Evolutionary conservation across 441 rosid species (phyloP).

Genomic region (Isatis lusitanica): DNA sequence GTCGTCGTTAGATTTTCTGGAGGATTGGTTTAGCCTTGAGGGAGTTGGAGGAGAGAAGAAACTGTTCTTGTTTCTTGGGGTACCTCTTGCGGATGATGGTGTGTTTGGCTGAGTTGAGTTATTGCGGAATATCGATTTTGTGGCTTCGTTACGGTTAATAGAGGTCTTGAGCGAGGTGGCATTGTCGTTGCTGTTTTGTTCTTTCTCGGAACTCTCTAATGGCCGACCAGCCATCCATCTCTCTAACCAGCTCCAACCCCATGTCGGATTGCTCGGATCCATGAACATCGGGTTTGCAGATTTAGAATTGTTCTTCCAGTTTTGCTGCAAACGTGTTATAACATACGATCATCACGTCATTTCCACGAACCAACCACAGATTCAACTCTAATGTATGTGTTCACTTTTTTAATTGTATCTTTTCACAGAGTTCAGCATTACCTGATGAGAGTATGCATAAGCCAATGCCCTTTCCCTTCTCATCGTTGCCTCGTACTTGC

Average conservation of each 20-base stretch:
- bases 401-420: background rate
- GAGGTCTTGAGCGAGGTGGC: constrained; percentile 46
- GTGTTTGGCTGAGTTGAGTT: constrained; percentile 54
- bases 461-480: constrained; percentile 67
- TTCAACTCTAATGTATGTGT: background rate
- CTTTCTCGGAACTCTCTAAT: constrained; percentile 70
- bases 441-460: constrained; percentile 74
- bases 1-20: constrained; percentile 59
- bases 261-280: constrained; percentile 60
- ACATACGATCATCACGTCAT: background rate
- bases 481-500: constrained; percentile 63
- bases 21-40: constrained; percentile 47
- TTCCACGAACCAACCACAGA: constrained; percentile 9
- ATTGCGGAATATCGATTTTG: constrained; percentile 56
- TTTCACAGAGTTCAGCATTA: constrained; percentile 21
- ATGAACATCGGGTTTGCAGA: constrained; percentile 51
- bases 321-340: constrained; percentile 47
- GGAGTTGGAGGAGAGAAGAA: constrained; percentile 64
- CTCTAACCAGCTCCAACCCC: constrained; percentile 85
- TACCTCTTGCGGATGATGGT: constrained; percentile 58
- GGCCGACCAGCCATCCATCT: constrained; percentile 92
- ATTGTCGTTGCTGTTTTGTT: constrained; percentile 44
- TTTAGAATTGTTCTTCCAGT: constrained; percentile 57
- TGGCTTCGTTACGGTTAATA: constrained; percentile 50
- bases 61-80: constrained; percentile 45